Evolutionary conservation across 371 early-diverging fungal species (phyloP).

Genomic region (Batkoa obscura): DNA sequence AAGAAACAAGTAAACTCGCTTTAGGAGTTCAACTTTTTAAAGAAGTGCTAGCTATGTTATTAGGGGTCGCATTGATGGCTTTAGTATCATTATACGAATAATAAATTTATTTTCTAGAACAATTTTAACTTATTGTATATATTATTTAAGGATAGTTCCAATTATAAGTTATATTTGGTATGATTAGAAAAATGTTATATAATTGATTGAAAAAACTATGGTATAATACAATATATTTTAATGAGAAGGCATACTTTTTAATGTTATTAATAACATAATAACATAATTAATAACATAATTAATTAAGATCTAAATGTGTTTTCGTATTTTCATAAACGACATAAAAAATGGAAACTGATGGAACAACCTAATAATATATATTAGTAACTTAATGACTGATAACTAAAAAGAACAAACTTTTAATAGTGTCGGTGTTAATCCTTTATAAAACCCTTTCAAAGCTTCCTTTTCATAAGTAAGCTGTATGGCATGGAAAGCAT

Average conservation of each 20-base stretch:
- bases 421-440: slow-evolving; percentile 38
- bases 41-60: slow-evolving; percentile 18
- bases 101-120: background rate
- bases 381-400: slow-evolving; percentile 13
- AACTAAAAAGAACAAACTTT: background rate
- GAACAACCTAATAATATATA: slow-evolving; percentile 18
- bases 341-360: slow-evolving; percentile 39
- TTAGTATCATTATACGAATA: slow-evolving; percentile 19
- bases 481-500: slow-evolving; percentile 43
- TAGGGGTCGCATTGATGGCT: slow-evolving; percentile 24
- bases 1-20: slow-evolving; percentile 2
- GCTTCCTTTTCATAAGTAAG: slow-evolving; percentile 33
- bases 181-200: too few relatives aligned
- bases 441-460: slow-evolving; percentile 37
- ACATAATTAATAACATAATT: background rate
- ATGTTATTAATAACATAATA: too few relatives aligned
- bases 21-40: slow-evolving; percentile 6
- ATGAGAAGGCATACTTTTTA: too few relatives aligned
- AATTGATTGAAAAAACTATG: too few relatives aligned
- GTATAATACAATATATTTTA: too few relatives aligned
- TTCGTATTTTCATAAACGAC: slow-evolving; percentile 40
- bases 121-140: too few relatives aligned
- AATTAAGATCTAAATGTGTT: slow-evolving; percentile 16
- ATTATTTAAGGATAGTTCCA: too few relatives aligned
- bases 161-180: too few relatives aligned